phyloP scores from a whole-genome alignment of 202 grass and related monocot species.

The Thinopyrum obtusiflorum region DNA sequence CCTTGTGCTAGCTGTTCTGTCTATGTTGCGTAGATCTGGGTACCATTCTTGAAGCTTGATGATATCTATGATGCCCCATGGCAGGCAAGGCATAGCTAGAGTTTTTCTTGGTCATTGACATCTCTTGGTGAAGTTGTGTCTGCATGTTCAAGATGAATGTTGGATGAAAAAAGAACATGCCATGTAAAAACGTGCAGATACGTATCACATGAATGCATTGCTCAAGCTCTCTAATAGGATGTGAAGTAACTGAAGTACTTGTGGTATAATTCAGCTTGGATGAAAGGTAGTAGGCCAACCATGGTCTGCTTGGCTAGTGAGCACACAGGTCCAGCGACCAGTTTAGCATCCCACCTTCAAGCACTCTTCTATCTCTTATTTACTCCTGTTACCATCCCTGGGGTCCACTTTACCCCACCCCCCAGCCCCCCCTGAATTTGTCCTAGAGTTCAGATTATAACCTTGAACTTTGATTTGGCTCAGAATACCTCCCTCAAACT shows the following conservation, averaged over 20 bases:
- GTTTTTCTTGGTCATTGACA: neutral
- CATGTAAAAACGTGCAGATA: neutral
- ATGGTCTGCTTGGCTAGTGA: neutral
- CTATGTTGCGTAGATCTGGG: neutral
- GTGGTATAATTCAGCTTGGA: neutral
- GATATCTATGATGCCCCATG: neutral
- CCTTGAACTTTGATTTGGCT: too few relatives aligned
- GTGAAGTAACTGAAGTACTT: neutral
- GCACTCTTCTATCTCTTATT: neutral
- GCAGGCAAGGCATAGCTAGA: neutral
- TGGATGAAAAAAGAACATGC: conserved; percentile 20
- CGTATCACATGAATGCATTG: neutral
- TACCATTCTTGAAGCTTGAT: neutral
- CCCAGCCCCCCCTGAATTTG: neutral
- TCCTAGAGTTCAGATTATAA: neutral
- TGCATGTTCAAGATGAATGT: neutral
- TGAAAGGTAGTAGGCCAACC: conserved; percentile 7
- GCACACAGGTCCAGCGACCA: neutral
- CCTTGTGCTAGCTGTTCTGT: conserved; percentile 8
- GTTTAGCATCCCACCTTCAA: neutral
- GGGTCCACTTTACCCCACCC: neutral
- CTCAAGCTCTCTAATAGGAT: conserved; percentile 18
- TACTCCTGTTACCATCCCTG: neutral
- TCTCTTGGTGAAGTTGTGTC: conserved; percentile 14
- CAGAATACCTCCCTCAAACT: too few relatives aligned